These are phyloP conservation scores for Tetracladium setigerum DNA, from an alignment of 495 filamentous ascomycete genomes.

Conservation along the genomic window DNA sequence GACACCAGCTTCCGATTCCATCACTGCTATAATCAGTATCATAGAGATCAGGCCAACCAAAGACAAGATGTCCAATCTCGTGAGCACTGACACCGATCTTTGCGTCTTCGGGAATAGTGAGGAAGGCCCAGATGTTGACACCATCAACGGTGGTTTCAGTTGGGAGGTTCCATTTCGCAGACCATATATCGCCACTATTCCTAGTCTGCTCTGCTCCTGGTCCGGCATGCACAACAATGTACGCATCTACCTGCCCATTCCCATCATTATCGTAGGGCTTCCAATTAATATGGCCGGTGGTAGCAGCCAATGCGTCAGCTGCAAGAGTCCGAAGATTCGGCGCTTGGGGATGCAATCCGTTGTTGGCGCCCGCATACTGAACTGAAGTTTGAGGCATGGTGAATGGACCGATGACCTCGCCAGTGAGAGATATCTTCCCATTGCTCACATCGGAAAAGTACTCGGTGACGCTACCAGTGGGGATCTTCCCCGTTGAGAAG, in stretches of 20 bases:
- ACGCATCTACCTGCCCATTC: constrained; percentile 11
- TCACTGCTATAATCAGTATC: neutral
- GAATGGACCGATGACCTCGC: too few species aligned
- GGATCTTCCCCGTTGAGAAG: too few species aligned
- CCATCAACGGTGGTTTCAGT: constrained; percentile 3
- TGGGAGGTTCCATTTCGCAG: constrained; percentile 12
- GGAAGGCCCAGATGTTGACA: constrained; percentile 11
- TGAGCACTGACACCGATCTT: constrained; percentile 9
- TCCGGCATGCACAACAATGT: constrained; percentile 17
- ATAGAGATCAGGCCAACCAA: constrained; percentile 18
- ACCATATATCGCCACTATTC: constrained; percentile 8
- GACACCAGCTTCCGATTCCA: constrained; percentile 11
- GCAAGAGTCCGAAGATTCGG: too few species aligned
- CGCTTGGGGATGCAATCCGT: too few species aligned
- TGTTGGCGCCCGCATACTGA: too few species aligned
- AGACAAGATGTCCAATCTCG: constrained; percentile 16
- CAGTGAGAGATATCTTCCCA: too few species aligned
- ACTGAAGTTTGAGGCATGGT: too few species aligned
- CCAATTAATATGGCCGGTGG: too few species aligned
- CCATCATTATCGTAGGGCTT: constrained; percentile 15
- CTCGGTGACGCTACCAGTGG: too few species aligned
- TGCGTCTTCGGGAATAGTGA: constrained; percentile 16
- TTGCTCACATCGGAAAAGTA: too few species aligned
- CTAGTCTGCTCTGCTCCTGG: constrained; percentile 5
- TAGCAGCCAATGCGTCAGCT: too few species aligned